Conservation (phyloP, 2,329 filamentous ascomycete genomes). For the Chaetoscypha palmicola region DNA sequence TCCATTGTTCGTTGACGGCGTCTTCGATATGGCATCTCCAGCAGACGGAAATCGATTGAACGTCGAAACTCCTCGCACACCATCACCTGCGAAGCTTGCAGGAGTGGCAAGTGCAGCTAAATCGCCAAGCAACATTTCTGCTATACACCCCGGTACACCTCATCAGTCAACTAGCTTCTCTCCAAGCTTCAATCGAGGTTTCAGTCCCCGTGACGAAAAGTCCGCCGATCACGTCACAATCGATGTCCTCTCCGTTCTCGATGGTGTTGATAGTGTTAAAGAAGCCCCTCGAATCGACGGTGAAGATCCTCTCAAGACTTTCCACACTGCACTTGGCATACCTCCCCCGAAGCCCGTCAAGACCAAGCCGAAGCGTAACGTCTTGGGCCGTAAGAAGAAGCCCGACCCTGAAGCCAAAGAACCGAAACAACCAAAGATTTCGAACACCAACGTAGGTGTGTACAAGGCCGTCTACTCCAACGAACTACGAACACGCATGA, state of each 20-base stretch:
- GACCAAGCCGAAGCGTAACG: conserved; percentile 3
- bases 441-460: conserved; percentile 31
- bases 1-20: neutral
- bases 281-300: neutral
- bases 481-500: conserved; percentile 27
- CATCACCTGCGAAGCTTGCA: neutral
- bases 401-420: neutral
- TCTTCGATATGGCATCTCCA: neutral
- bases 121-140: too few species aligned
- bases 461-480: conserved; percentile 34
- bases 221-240: neutral
- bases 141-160: too few species aligned
- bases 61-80: neutral
- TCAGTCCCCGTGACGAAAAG: neutral
- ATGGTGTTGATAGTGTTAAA: neutral
- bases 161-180: conserved; percentile 2
- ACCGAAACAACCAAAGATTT: conserved; percentile 26
- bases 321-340: conserved; percentile 35
- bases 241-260: neutral
- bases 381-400: conserved; percentile 1
- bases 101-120: neutral
- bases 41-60: neutral
- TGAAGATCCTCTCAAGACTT: neutral
- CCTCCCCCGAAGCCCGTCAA: conserved; percentile 11
- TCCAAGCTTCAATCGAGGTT: too few species aligned